A percentile compares a stretch with the other conserved stretches of the same genome.
Evolutionary conservation across 768 basidiomycete species (phyloP).

Genomic region (Lentinula sp.): DNA sequence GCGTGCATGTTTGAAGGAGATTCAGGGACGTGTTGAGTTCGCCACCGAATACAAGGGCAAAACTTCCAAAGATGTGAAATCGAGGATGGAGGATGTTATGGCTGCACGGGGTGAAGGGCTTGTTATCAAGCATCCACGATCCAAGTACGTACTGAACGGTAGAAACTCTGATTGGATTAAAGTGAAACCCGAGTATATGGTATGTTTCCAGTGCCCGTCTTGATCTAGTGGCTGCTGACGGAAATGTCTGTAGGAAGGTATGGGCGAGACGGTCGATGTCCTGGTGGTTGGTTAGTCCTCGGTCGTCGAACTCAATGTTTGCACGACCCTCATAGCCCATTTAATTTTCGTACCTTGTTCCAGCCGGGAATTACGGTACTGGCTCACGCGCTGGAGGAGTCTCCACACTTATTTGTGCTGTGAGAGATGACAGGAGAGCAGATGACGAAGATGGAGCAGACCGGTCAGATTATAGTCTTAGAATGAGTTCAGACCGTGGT

Average conservation of each 20-base stretch:
- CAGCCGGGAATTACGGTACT: constrained; percentile 84
- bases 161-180: constrained; percentile 94
- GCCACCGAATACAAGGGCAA: constrained; percentile 65
- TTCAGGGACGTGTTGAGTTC: constrained; percentile 80
- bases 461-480: constrained; percentile 29
- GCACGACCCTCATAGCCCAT: neutral
- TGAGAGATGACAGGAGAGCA: constrained; percentile 64
- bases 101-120: constrained; percentile 86
- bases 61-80: constrained; percentile 76
- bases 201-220: constrained; percentile 21
- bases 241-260: constrained; percentile 55
- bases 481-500: neutral
- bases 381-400: constrained; percentile 85
- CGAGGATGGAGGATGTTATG: constrained; percentile 79
- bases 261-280: constrained; percentile 91
- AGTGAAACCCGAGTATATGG: constrained; percentile 88
- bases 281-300: constrained; percentile 71
- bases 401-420: constrained; percentile 85
- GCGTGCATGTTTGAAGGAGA: constrained; percentile 55
- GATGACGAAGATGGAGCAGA: constrained; percentile 54
- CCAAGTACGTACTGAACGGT: constrained; percentile 81
- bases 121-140: constrained; percentile 80
- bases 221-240: neutral
- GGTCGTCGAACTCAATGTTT: neutral
- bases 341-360: neutral